Conservation (phyloP, 129 eudicot species). For the Helianthus annuus region DNA sequence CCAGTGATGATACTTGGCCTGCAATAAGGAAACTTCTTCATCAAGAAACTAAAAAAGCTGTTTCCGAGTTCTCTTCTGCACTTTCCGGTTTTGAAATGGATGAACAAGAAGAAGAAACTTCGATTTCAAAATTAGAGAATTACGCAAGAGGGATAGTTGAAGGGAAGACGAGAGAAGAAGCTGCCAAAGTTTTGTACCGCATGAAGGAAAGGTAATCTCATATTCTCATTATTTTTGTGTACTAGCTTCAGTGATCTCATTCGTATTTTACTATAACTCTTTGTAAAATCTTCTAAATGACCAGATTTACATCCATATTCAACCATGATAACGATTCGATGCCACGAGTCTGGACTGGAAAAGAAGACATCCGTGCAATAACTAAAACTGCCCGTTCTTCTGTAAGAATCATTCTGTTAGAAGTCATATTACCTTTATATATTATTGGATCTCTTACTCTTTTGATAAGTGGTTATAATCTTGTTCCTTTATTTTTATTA, state of each 20-base stretch:
- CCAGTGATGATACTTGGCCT: slow-evolving; percentile 91
- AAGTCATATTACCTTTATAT: not conserved
- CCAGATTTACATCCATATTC: slow-evolving; percentile 83
- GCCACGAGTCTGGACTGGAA: slow-evolving; percentile 99
- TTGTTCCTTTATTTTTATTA: not conserved
- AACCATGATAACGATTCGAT: slow-evolving; percentile 90
- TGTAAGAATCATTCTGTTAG: slow-evolving; percentile 48
- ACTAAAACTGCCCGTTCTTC: slow-evolving; percentile 92
- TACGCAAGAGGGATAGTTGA: slow-evolving; percentile 84
- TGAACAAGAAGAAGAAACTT: slow-evolving; percentile 56
- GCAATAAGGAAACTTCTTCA: slow-evolving; percentile 88
- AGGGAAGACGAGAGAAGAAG: slow-evolving; percentile 86
- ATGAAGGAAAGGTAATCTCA: slow-evolving; percentile 82
- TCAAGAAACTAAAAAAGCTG: slow-evolving; percentile 71
- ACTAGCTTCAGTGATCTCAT: not conserved
- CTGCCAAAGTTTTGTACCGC: slow-evolving; percentile 81
- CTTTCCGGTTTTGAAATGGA: slow-evolving; percentile 89
- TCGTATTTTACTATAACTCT: not conserved
- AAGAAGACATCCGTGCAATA: slow-evolving; percentile 91
- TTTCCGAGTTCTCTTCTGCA: slow-evolving; percentile 66
- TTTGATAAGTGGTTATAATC: not conserved
- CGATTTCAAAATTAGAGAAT: slow-evolving; percentile 66
- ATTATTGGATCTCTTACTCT: not conserved
- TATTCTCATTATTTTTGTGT: slow-evolving; percentile 4
- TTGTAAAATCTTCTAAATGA: not conserved